Percentiles rank a stretch among this genome's conserved stretches.
phyloP scores from a whole-genome alignment of 352 stramenopile genomes.

The Peronospora destructor region DNA sequence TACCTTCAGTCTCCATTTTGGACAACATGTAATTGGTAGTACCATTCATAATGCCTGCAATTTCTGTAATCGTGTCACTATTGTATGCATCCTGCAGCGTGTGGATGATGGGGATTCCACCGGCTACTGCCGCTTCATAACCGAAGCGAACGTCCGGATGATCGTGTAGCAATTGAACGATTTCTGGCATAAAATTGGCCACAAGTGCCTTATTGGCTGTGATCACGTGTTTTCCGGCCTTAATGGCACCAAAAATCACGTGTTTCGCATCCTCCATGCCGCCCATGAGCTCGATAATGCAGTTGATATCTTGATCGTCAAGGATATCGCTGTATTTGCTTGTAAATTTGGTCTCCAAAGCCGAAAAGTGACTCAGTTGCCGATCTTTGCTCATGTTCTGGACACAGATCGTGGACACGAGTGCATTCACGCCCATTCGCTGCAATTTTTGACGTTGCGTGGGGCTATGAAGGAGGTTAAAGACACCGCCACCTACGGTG shows the following conservation, averaged over 20 bases:
- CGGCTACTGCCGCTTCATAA: slow-evolving; percentile 93
- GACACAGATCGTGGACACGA: slow-evolving; percentile 86
- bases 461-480: slow-evolving; percentile 77
- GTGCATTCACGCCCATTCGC: slow-evolving; percentile 57
- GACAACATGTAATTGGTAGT: slow-evolving; percentile 98
- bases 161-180: slow-evolving; percentile 74
- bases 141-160: slow-evolving; percentile 85
- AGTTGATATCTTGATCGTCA: slow-evolving; percentile 90
- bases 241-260: slow-evolving; percentile 88
- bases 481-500: slow-evolving; percentile 83
- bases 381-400: slow-evolving; percentile 68
- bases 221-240: slow-evolving; percentile 91
- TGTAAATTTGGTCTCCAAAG: slow-evolving; percentile 48
- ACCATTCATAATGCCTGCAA: slow-evolving; percentile 96
- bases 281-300: slow-evolving; percentile 94
- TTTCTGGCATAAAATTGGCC: slow-evolving; percentile 89
- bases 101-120: slow-evolving; percentile 96
- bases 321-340: slow-evolving; percentile 82
- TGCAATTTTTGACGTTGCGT: slow-evolving; percentile 44
- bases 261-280: slow-evolving; percentile 91
- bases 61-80: slow-evolving; percentile 88
- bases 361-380: slow-evolving; percentile 51
- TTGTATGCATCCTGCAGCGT: slow-evolving; percentile 90
- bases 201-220: slow-evolving; percentile 97
- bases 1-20: slow-evolving; percentile 93